Evolutionary conservation across 2,329 filamentous ascomycete genomes (phyloP).

Genomic region (Teratosphaeriaceae sp.): DNA sequence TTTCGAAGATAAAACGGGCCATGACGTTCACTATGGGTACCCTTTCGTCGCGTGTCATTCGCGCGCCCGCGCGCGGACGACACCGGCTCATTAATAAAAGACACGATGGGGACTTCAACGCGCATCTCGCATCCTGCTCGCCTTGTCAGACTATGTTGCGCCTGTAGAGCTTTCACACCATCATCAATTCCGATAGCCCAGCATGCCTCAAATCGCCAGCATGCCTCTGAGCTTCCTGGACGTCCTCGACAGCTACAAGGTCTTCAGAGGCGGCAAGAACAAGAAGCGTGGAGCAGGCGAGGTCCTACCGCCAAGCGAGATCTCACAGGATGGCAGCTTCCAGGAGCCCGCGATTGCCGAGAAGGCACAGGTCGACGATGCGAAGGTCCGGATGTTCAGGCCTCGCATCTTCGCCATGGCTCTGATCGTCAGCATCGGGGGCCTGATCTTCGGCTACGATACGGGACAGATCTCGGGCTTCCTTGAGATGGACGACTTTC

Average conservation of each 20-base stretch:
- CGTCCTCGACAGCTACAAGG: not conserved
- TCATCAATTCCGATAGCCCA: not conserved
- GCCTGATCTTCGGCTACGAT: slow-evolving; percentile 31
- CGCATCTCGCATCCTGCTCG: not conserved
- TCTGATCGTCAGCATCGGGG: slow-evolving; percentile 31
- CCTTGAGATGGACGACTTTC: slow-evolving; percentile 54
- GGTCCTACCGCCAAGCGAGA: not conserved
- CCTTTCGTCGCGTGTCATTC: not conserved
- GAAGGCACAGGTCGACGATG: slow-evolving; percentile 18
- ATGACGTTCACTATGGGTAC: not conserved
- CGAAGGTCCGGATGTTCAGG: slow-evolving; percentile 17
- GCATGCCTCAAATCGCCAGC: not conserved
- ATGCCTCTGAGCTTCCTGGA: slow-evolving; percentile 2
- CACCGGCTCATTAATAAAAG: not conserved
- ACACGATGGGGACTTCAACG: not conserved
- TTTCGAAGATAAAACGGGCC: too few species aligned
- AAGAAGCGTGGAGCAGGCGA: not conserved
- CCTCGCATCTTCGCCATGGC: slow-evolving; percentile 28
- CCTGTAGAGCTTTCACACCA: not conserved
- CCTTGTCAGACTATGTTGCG: not conserved
- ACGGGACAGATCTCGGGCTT: slow-evolving; percentile 58
- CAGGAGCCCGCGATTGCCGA: slow-evolving; percentile 9
- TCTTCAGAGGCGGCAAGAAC: not conserved
- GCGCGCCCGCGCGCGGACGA: not conserved
- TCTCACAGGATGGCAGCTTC: not conserved